phyloP scores from a whole-genome alignment of 192 early-diverging fungal species.

The Allomyces javanicus region DNA sequence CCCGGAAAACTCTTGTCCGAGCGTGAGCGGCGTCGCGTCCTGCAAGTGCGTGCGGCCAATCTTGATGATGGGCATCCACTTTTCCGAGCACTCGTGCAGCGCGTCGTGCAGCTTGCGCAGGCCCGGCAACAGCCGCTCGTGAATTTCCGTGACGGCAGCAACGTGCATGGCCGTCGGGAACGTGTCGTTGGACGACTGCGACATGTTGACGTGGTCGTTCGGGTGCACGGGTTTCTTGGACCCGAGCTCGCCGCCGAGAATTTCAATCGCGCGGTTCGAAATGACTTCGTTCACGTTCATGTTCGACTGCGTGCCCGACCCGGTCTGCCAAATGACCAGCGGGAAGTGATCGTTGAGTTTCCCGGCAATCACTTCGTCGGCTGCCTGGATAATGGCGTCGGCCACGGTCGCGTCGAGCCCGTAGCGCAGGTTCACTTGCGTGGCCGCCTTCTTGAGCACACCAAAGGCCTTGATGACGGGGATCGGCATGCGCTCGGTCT shows the following conservation, averaged over 20 bases:
- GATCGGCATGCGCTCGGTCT: constrained; percentile 80
- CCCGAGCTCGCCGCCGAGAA: constrained; percentile 76
- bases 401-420: constrained; percentile 64
- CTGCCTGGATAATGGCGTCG: constrained; percentile 69
- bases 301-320: constrained; percentile 95
- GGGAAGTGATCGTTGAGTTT: constrained; percentile 91
- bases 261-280: constrained; percentile 94
- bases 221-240: constrained; percentile 91
- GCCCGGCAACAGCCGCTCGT: constrained; percentile 69
- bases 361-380: constrained; percentile 81
- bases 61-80: constrained; percentile 89
- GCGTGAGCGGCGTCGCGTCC: constrained; percentile 91
- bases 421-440: constrained; percentile 80
- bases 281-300: constrained; percentile 97
- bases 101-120: constrained; percentile 60
- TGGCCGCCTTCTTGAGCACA: constrained; percentile 85
- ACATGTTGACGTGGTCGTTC: constrained; percentile 98
- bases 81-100: constrained; percentile 51
- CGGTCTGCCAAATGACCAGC: constrained; percentile 95
- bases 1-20: constrained; percentile 96
- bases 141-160: constrained; percentile 69
- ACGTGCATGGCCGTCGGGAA: constrained; percentile 99
- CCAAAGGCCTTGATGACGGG: constrained; percentile 90
- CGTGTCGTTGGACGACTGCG: constrained; percentile 94
- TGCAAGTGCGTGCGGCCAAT: constrained; percentile 97